Conservation (phyloP, 202 grass and related monocot genomes). For the Panicum hallii region DNA sequence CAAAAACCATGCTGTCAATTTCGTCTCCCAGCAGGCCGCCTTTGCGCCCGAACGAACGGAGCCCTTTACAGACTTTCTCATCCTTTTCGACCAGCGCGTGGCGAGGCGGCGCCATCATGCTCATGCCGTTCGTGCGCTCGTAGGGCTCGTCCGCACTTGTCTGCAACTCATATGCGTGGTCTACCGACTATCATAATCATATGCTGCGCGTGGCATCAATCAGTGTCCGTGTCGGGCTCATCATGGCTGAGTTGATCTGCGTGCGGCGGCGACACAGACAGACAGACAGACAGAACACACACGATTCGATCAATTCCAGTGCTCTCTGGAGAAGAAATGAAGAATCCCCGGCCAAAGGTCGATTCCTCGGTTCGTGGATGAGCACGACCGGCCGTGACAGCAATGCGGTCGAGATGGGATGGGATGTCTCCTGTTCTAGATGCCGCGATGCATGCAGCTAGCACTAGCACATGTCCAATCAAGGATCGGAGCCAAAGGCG, state of each 20-base stretch:
- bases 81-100: slow-evolving; percentile 38
- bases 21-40: neutral
- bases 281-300: too few relatives aligned
- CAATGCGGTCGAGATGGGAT: neutral
- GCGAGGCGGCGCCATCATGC: slow-evolving; percentile 45
- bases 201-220: neutral
- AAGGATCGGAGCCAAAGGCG: neutral
- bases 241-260: neutral
- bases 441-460: neutral
- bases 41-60: neutral
- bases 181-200: neutral
- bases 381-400: neutral
- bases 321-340: neutral
- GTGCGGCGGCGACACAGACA: neutral
- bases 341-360: neutral
- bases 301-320: neutral
- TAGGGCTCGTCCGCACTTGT: neutral
- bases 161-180: neutral
- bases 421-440: neutral
- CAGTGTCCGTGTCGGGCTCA: neutral
- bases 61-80: slow-evolving; percentile 27
- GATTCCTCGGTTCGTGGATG: slow-evolving; percentile 4
- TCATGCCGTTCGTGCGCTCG: slow-evolving; percentile 31
- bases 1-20: too few relatives aligned
- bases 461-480: neutral